Percentiles rank a stretch among this genome's conserved stretches.
Conservation (phyloP, 192 early-diverging fungal species). For the Spizellomyces punctatus region DNA sequence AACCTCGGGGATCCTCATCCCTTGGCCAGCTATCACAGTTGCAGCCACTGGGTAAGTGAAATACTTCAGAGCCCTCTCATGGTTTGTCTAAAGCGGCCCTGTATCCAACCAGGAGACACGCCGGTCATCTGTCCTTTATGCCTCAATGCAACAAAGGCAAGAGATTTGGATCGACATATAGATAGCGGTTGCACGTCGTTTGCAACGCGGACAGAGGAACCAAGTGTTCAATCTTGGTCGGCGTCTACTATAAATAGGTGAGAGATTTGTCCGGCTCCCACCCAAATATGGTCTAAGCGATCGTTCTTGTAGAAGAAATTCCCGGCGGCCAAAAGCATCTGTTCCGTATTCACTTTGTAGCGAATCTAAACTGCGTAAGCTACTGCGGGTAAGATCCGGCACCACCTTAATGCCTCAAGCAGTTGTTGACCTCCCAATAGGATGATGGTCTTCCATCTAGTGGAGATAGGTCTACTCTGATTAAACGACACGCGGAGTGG, state of each 20-base stretch:
- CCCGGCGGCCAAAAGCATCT: conserved; percentile 15
- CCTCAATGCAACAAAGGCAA: conserved; percentile 16
- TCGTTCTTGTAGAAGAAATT: background rate
- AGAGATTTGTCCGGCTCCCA: background rate
- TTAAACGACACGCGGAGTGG: conserved; percentile 29
- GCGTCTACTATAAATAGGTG: background rate
- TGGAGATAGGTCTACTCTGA: conserved; percentile 15
- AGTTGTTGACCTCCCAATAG: background rate
- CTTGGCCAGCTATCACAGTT: background rate
- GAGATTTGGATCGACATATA: conserved; percentile 40
- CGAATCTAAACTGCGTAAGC: conserved; percentile 15
- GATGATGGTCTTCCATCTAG: conserved; percentile 20
- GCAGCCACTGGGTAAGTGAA: background rate
- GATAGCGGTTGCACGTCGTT: conserved; percentile 32
- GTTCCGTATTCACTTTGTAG: conserved; percentile 13
- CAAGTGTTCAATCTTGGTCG: background rate
- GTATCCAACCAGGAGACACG: background rate
- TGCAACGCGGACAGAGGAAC: background rate
- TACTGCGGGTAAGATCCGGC: conserved; percentile 7
- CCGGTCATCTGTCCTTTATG: conserved; percentile 47
- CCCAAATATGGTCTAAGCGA: background rate
- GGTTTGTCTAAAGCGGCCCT: background rate
- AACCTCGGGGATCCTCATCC: background rate
- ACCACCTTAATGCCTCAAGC: background rate
- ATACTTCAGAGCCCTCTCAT: background rate